Conservation (phyloP, 495 filamentous ascomycete species). For the Penicillium subrubescens region DNA sequence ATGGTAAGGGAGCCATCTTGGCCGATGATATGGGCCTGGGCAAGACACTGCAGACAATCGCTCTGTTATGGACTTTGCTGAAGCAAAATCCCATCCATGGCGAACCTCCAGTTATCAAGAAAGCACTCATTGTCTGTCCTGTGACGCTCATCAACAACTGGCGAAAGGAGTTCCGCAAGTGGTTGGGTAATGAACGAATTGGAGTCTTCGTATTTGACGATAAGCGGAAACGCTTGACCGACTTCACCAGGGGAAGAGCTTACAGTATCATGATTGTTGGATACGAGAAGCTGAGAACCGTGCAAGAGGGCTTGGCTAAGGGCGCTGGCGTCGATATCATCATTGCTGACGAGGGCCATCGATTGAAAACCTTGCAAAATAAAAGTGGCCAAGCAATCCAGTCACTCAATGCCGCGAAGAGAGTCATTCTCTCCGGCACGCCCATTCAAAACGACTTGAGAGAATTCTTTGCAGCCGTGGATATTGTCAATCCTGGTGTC, state of each 20-base stretch:
- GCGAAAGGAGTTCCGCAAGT: constrained; percentile 78
- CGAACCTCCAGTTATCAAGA: constrained; percentile 65
- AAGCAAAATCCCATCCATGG: constrained; percentile 77
- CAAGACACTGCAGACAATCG: constrained; percentile 79
- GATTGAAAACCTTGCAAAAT: constrained; percentile 80
- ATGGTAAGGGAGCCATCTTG: constrained; percentile 74
- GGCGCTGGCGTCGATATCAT: constrained; percentile 72
- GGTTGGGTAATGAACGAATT: constrained; percentile 76
- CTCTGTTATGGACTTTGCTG: constrained; percentile 76
- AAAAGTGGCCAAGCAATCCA: constrained; percentile 77
- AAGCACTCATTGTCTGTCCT: constrained; percentile 80
- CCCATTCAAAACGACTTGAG: constrained; percentile 80
- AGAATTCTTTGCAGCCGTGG: constrained; percentile 78
- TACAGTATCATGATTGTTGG: constrained; percentile 84
- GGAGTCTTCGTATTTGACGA: constrained; percentile 75
- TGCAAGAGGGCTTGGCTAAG: constrained; percentile 67
- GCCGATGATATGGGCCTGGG: constrained; percentile 86
- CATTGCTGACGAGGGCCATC: constrained; percentile 79
- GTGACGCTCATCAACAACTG: constrained; percentile 81
- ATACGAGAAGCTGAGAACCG: constrained; percentile 74
- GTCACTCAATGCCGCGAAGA: constrained; percentile 65
- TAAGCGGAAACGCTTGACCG: constrained; percentile 64
- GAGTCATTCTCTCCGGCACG: constrained; percentile 75
- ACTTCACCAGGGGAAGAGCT: constrained; percentile 75
- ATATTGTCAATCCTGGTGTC: constrained; percentile 78